phyloP scores from a whole-genome alignment of 2,329 filamentous ascomycete species.

The Parascedosporium putredinis region DNA sequence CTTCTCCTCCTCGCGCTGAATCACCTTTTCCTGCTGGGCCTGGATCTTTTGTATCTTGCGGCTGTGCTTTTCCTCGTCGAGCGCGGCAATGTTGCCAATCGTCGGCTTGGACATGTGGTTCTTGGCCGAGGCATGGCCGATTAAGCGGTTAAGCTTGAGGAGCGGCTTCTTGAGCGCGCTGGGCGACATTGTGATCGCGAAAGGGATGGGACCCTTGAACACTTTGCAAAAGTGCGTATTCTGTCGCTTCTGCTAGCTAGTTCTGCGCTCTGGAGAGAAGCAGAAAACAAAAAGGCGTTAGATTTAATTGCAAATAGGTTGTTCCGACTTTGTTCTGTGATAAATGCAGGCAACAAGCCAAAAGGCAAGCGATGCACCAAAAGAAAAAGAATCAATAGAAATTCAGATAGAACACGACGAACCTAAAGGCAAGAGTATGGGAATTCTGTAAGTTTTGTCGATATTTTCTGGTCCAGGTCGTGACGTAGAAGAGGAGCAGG shows the following conservation, averaged over 20 bases:
- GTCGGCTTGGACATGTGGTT: constrained; percentile 28
- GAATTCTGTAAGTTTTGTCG: too few species aligned
- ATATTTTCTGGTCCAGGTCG: too few species aligned
- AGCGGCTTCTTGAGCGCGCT: constrained; percentile 24
- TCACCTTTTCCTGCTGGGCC: constrained; percentile 22
- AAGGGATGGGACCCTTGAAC: too few species aligned
- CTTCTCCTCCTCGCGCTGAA: constrained; percentile 22
- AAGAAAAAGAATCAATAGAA: too few species aligned
- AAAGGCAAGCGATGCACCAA: too few species aligned
- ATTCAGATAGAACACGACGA: too few species aligned
- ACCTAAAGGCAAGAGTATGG: too few species aligned
- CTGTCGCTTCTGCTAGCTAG: not conserved
- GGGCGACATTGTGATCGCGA: constrained; percentile 19
- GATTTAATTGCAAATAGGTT: too few species aligned
- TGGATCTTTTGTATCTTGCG: constrained; percentile 22
- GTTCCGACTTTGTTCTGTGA: too few species aligned
- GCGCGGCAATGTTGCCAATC: constrained; percentile 24
- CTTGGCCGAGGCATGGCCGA: constrained; percentile 26
- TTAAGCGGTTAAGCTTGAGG: constrained; percentile 25
- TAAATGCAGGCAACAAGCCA: too few species aligned
- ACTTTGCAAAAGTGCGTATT: too few species aligned
- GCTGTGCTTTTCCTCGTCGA: constrained; percentile 21
- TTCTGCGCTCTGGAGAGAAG: not conserved
- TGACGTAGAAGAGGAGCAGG: too few species aligned
- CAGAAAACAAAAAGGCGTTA: not conserved